Evolutionary conservation across 1,139 yeast genomes (phyloP).

Genomic region (Saccharomyces hybrid): DNA sequence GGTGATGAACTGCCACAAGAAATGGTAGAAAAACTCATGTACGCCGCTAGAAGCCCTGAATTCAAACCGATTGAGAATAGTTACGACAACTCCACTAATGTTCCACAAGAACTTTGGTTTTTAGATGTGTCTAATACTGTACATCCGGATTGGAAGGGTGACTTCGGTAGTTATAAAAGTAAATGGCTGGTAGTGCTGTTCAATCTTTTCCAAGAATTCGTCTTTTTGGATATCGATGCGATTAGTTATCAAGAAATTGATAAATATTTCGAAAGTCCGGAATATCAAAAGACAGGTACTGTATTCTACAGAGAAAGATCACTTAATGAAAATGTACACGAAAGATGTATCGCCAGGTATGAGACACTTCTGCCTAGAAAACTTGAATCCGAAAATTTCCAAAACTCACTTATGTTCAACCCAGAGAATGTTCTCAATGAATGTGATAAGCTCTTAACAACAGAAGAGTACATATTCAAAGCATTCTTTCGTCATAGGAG

Average conservation of each 20-base stretch:
- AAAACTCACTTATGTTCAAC: conserved; percentile 9
- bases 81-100: conserved; percentile 9
- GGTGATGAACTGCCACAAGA: conserved; percentile 21
- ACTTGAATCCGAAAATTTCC: conserved; percentile 26
- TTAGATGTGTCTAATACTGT: conserved; percentile 36
- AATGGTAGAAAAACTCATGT: conserved; percentile 22
- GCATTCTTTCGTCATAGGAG: conserved; percentile 32
- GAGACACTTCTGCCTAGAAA: conserved; percentile 11
- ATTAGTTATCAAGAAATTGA: conserved; percentile 38
- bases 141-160: conserved; percentile 27
- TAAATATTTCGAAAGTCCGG: conserved; percentile 33
- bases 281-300: conserved; percentile 37
- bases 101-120: conserved; percentile 42
- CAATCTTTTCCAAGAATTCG: conserved; percentile 43
- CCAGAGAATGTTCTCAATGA: conserved; percentile 7
- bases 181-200: conserved; percentile 42
- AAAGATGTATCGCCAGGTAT: conserved; percentile 31
- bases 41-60: conserved; percentile 20
- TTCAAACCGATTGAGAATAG: conserved; percentile 13
- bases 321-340: conserved; percentile 31
- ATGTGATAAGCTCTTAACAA: conserved; percentile 33
- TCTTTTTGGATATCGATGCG: conserved; percentile 44
- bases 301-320: conserved; percentile 42
- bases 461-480: conserved; percentile 32
- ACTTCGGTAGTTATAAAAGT: conserved; percentile 41